Conservation (phyloP, 768 basidiomycete genomes). For the Hysterangium stoloniferum region DNA sequence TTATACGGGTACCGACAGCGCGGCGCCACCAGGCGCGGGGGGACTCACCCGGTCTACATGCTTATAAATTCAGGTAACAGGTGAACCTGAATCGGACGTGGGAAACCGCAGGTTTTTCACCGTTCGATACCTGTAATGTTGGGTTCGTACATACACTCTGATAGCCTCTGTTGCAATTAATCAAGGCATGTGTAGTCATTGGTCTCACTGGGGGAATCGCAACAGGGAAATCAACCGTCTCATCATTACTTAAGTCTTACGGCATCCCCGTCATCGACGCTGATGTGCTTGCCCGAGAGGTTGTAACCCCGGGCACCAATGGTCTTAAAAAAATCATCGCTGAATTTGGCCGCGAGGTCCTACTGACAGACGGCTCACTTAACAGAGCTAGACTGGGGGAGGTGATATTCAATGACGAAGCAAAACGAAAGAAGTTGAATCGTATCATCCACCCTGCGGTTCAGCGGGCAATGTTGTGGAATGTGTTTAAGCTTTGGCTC, state of each 20-base stretch:
- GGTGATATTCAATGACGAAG: constrained; percentile 76
- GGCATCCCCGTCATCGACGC: constrained; percentile 86
- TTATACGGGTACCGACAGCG: too few relatives aligned
- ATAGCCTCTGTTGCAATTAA: background rate
- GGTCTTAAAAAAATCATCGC: constrained; percentile 59
- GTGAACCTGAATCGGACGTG: too few relatives aligned
- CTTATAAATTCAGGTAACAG: too few relatives aligned
- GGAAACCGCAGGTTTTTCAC: too few relatives aligned
- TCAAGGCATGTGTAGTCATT: constrained; percentile 48
- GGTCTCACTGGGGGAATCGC: constrained; percentile 96
- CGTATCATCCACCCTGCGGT: constrained; percentile 88
- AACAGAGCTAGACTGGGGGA: constrained; percentile 78
- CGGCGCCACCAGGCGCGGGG: too few relatives aligned
- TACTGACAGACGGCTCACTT: constrained; percentile 61
- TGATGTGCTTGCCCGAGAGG: constrained; percentile 79
- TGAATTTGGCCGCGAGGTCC: constrained; percentile 63
- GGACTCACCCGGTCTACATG: too few relatives aligned
- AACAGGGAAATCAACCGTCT: constrained; percentile 93
- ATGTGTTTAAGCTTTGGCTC: constrained; percentile 64
- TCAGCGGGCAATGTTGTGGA: constrained; percentile 64
- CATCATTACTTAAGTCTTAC: constrained; percentile 57
- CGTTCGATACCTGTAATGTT: too few relatives aligned
- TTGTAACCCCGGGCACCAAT: constrained; percentile 76
- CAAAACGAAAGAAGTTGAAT: constrained; percentile 67
- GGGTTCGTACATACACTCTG: background rate